Evolutionary conservation across 2,329 filamentous ascomycete genomes (phyloP), one percentile per base, ranked within the genome.

Genomic region (Claviceps paspali): DNA sequence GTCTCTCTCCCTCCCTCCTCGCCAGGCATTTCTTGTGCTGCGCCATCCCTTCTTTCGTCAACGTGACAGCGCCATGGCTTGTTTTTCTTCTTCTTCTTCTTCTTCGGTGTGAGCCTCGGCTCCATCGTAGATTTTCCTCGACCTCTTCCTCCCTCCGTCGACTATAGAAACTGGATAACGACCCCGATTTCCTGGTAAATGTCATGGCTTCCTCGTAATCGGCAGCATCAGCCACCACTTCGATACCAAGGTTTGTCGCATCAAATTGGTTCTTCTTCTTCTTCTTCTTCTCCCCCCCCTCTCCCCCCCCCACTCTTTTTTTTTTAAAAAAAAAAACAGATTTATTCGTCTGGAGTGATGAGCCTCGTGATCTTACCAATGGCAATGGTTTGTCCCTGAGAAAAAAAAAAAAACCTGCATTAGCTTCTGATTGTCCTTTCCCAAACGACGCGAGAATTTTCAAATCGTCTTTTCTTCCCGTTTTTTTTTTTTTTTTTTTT

Each of bases 321-420:
- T n/a, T n/a, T n/a, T n/a, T n/a, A n/a, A n/a, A n/a, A n/a, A n/a
- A n/a, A n/a, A n/a, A n/a, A n/a, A n/a, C n/a, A 12, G 17, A 8
- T 26, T 36, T 35, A 22, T 36, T 39, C 27, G 12, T 42, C 40
- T 3, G 63, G 58, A 6, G 54, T 63, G 50, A 76, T 68, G 45
- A 98, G 73, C 71, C 87, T 95, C 42, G 85, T 95, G 59, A 98
- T 92, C 74, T 98, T 98, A 54, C 91, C 91, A 64, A 98, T 98
- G 39, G 91, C 91, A 65, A 98, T 95, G 0, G 91, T 98, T 82
- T 96, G 88, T 51, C 91, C 91, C 79, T 96, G 54, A 38, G n/a
- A 23, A 19, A 14, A 21, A 8, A 14, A 26, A 17, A 24, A 8
- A 14, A 26, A 17, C 15, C 19, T 18, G 14, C 24, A 33, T 18